A percentile compares a stretch with the other conserved stretches of the same genome.
These are phyloP conservation scores for Pyracantha coccinea DNA, from an alignment of 331 rosid genomes.

Conservation along the genomic window DNA sequence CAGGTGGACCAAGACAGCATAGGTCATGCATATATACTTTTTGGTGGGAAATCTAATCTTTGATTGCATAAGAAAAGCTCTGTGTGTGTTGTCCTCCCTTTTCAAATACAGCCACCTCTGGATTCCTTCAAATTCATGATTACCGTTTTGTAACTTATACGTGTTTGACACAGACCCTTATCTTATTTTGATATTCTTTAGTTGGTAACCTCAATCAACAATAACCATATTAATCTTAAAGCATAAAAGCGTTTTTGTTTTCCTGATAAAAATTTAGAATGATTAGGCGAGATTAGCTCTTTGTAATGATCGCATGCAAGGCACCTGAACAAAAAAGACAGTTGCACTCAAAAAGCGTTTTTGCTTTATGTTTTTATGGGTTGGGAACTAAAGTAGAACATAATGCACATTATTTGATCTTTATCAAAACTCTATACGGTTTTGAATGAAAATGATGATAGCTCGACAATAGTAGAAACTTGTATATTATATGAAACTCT, in stretches of 20 bases:
- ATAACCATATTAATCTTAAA: background rate
- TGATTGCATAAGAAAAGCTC: conserved; percentile 10
- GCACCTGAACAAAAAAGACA: too few species aligned
- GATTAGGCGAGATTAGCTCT: too few species aligned
- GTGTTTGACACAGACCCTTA: background rate
- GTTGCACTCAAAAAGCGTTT: background rate
- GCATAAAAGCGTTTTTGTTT: background rate
- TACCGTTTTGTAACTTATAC: conserved; percentile 13
- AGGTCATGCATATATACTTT: background rate
- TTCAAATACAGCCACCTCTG: conserved; percentile 1
- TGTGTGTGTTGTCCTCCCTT: conserved; percentile 9
- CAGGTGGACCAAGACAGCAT: conserved; percentile 5
- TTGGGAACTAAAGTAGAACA: background rate
- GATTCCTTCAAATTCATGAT: conserved; percentile 17
- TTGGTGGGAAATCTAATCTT: conserved; percentile 5
- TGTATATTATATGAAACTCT: too few species aligned
- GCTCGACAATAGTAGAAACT: too few species aligned
- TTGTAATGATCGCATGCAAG: background rate
- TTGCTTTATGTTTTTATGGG: background rate
- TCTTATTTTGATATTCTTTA: background rate
- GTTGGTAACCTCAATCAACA: background rate
- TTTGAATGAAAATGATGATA: too few species aligned
- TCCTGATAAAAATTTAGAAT: background rate
- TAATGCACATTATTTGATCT: background rate
- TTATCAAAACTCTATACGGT: background rate